These are phyloP conservation scores for Monosporozyma servazzii DNA, from an alignment of 805 yeast genomes.

Conservation along the genomic window DNA sequence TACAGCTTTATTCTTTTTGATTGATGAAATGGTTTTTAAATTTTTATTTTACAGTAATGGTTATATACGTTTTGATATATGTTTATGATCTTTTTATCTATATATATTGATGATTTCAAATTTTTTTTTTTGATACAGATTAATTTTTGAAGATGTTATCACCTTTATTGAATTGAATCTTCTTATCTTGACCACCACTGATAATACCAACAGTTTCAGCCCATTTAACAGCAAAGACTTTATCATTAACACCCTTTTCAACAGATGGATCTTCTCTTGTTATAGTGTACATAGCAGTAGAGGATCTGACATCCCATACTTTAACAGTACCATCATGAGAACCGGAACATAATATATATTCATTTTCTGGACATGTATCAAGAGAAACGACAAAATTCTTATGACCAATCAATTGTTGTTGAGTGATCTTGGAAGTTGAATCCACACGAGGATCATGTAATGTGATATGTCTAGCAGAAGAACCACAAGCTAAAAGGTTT, in stretches of 20 bases:
- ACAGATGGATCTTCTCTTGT: conserved; percentile 53
- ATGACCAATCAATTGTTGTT: conserved; percentile 79
- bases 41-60: neutral
- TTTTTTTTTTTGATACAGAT: neutral
- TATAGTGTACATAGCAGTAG: conserved; percentile 70
- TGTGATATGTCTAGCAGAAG: conserved; percentile 94
- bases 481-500: conserved; percentile 80
- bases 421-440: conserved; percentile 48
- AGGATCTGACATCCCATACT: conserved; percentile 92
- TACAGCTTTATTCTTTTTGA: too few relatives aligned
- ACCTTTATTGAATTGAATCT: conserved; percentile 69
- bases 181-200: conserved; percentile 91
- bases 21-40: too few relatives aligned
- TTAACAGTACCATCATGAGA: conserved; percentile 96
- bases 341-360: conserved; percentile 76
- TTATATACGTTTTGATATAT: neutral
- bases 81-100: neutral
- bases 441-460: conserved; percentile 81
- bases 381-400: conserved; percentile 80
- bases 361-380: conserved; percentile 65
- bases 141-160: conserved; percentile 26
- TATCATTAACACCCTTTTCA: conserved; percentile 39
- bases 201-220: conserved; percentile 67
- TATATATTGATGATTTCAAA: neutral
- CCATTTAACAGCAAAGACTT: conserved; percentile 87